Evolutionary conservation across 23 red algal genomes (phyloP).

Genomic region (Gracilaria caudata): DNA sequence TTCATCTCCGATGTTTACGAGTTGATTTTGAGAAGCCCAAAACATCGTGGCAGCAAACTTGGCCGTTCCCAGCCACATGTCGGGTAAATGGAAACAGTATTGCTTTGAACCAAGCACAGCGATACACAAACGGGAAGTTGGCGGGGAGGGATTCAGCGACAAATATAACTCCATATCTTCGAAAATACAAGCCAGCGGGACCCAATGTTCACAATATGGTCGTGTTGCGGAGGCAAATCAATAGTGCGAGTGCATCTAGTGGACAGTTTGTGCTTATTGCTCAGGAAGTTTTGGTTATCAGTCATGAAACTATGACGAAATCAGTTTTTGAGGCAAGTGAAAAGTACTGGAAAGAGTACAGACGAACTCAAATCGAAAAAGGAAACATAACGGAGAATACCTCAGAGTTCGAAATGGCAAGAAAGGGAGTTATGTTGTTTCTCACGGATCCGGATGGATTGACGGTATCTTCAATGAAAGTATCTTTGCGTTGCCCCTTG

Average conservation of each 20-base stretch:
- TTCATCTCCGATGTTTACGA: slow-evolving; percentile 69
- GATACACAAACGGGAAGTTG: slow-evolving; percentile 82
- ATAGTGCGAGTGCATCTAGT: slow-evolving; percentile 10
- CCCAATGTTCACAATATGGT: slow-evolving; percentile 20
- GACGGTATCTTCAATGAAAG: slow-evolving; percentile 36
- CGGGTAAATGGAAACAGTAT: slow-evolving; percentile 68
- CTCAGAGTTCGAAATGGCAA: slow-evolving; percentile 58
- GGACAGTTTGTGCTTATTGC: slow-evolving; percentile 64
- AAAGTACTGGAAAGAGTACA: slow-evolving; percentile 55
- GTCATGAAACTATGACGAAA: slow-evolving; percentile 27
- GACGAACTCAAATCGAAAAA: slow-evolving; percentile 34
- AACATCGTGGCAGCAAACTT: slow-evolving; percentile 49
- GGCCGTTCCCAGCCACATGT: slow-evolving; percentile 71
- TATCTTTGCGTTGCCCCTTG: slow-evolving; percentile 75
- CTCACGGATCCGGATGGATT: slow-evolving; percentile 47
- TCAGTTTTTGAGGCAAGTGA: slow-evolving; percentile 24
- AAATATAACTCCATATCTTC: slow-evolving; percentile 59
- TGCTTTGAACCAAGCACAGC: slow-evolving; percentile 72
- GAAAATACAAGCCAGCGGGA: slow-evolving; percentile 47
- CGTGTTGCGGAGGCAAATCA: slow-evolving; percentile 31
- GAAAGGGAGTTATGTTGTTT: slow-evolving; percentile 42
- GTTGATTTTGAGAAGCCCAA: slow-evolving; percentile 42
- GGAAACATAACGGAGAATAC: slow-evolving; percentile 16
- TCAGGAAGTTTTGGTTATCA: slow-evolving; percentile 49
- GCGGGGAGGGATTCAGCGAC: slow-evolving; percentile 74